Base-by-base conservation (phyloP, 805 yeast species). In the Saturnispora diversa region DNA sequence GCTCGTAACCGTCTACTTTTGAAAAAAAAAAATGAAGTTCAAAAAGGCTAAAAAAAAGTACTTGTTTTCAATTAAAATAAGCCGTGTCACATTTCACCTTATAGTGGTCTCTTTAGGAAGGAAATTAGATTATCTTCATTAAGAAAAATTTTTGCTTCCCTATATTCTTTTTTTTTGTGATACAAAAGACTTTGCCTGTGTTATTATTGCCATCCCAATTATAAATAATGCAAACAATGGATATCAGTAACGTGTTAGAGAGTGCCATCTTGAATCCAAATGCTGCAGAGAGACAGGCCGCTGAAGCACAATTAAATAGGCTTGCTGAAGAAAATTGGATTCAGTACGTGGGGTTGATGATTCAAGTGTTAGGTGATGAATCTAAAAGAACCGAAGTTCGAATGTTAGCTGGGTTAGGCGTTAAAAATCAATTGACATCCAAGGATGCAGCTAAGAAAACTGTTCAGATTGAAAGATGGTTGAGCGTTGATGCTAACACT, bases 361-460 rank as follows among this genome's bases (percentile, higher is more conserved):
- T 84, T 28, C 75, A 75, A 47, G 83, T 82, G 19, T 68, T 92
- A 46, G 81, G 79, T 19, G 77, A 80, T 55, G 80, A 75, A 32
- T 56, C 65, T 6, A 74, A 74, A 42, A 75, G 73, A 52, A 64
- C 80, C 5, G 96, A 90, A 63, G 92, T 87, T 35, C 74, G 97
- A 55, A 84, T 87, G 71, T 73, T 92, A 58, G 95, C 98, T 3
- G 94, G 92, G 31, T 68, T 90, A 47, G 82, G 82, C 16, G 68
- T 86, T 55, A 90, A 90, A 67, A 90, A 90, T 64, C 85, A 84
- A 65, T 70, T 90, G 53, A 77, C 85, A 6, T 78, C 97, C 12
- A 90, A 88, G 57, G 94, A 84, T 55, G 50, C 68, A 4, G 62
- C 63, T n/a, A 77, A 75, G 49, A 75, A 71, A 49, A 62, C 59